Conservation (phyloP, 2,329 filamentous ascomycete genomes). For the Paracamarosporium sp. region DNA sequence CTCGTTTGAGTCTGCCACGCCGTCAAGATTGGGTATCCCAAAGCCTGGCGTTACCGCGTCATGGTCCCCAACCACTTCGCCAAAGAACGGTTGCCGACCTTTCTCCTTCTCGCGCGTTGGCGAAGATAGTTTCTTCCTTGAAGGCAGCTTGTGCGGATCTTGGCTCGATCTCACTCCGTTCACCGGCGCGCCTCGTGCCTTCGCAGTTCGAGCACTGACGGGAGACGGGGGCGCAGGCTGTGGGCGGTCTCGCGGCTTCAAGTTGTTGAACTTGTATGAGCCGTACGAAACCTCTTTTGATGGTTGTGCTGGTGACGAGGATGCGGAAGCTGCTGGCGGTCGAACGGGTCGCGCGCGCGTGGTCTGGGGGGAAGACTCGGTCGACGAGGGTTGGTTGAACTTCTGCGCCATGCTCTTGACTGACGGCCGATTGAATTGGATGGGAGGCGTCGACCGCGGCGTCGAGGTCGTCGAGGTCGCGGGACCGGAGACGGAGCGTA, state of each 20-base stretch:
- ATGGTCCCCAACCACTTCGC: conserved; percentile 43
- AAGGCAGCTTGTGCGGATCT: conserved; percentile 30
- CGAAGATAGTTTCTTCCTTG: conserved; percentile 32
- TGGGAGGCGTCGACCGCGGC: conserved; percentile 22
- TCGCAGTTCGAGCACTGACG: conserved; percentile 29
- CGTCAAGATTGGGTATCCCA: conserved; percentile 38
- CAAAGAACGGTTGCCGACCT: conserved; percentile 43
- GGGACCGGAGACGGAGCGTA: conserved; percentile 40
- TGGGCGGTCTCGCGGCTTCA: conserved; percentile 43
- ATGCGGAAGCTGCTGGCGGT: conserved; percentile 12
- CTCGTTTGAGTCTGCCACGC: conserved; percentile 12
- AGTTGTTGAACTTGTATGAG: conserved; percentile 43
- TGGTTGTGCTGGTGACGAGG: conserved; percentile 31
- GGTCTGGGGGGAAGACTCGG: conserved; percentile 32
- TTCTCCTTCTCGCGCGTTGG: conserved; percentile 30
- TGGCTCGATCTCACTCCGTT: conserved; percentile 33
- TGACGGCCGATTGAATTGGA: conserved; percentile 34
- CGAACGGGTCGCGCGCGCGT: conserved; percentile 19
- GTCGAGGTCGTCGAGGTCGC: conserved; percentile 30
- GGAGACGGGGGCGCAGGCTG: conserved; percentile 42
- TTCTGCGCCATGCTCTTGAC: conserved; percentile 46
- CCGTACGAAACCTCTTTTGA: conserved; percentile 41
- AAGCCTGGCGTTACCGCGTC: conserved; percentile 38
- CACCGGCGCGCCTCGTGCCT: background rate
- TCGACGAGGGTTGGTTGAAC: conserved; percentile 42